Evolutionary conservation across 345 rosid species (phyloP), one percentile per base, ranked within the genome.

Genomic region (Capsella bursapastoris): DNA sequence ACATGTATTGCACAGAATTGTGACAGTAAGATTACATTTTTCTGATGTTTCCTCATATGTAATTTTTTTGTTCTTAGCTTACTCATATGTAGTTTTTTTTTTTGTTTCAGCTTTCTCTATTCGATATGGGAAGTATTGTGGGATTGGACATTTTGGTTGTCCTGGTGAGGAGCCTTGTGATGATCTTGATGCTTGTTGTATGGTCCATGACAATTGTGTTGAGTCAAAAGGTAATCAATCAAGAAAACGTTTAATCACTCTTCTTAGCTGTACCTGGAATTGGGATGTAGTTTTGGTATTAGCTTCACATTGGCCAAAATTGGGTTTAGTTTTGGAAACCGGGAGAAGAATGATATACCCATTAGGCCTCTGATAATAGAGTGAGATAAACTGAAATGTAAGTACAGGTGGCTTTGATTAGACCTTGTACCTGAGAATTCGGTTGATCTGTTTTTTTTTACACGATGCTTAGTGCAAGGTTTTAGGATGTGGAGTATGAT

Each of bases 111-210:
- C 75, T 55, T 71, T 76, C 48, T 76, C 75, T 50, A 88, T 94
- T 28, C 80, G 92, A 45, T 94, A 94, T 70, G 96, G 98, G 28
- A 91, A 94, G 78, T 94, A 90, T 73, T 94, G 98, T 68, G 98
- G 98, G 22, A 86, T 94, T 35, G 97, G 96, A 32, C 89, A 91
- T 85, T 82, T 63, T 8, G 97, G 98, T 3, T 94, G 98, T 73
- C 85, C 92, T n/a, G 98, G 98, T 34, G 98, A 94, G 83, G 83
- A 84, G 81, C 97, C 97, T 1, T 94, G 98, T 67, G 98, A 94
- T 57, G 97, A 90, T 75, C 84, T 91, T 22, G 98, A 94, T 68
- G 97, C 90, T 71, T 94, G 97, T 69, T 94, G 98, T 82, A 79
- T 86, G 91, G 80, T 78, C 75, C 97, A 94, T 77, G 98, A 94